A percentile compares a stretch with the other conserved stretches of the same genome.
phyloP scores from a whole-genome alignment of 2,329 filamentous ascomycete species.

The Claviceps pazoutovae region DNA sequence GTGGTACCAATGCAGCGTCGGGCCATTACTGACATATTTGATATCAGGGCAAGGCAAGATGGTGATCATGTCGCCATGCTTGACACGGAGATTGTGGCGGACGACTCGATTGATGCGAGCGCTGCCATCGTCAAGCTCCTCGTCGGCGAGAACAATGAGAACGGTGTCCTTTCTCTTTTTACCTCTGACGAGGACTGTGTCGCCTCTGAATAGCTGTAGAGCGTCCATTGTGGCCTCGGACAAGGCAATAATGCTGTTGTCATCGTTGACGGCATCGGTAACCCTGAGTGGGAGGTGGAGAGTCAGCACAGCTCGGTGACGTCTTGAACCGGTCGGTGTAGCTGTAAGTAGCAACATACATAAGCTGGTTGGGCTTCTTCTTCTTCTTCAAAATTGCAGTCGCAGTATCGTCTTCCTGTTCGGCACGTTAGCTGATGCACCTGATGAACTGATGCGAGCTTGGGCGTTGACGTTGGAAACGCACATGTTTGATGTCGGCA shows the following conservation, averaged over 20 bases:
- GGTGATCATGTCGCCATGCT: constrained; percentile 95
- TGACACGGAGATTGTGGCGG: constrained; percentile 93
- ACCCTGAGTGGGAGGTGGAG: constrained; percentile 46
- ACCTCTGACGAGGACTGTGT: constrained; percentile 94
- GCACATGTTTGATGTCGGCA: constrained; percentile 71
- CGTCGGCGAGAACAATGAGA: constrained; percentile 90
- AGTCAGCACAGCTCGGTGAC: constrained; percentile 1
- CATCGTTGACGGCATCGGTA: constrained; percentile 96
- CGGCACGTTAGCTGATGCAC: constrained; percentile 15
- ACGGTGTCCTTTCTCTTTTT: constrained; percentile 99
- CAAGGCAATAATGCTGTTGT: constrained; percentile 97
- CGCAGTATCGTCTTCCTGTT: constrained; percentile 73
- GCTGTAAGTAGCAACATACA: constrained; percentile 43
- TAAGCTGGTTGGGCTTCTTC: constrained; percentile 99
- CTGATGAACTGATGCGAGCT: constrained; percentile 3
- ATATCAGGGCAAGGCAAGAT: constrained; percentile 97
- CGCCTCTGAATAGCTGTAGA: constrained; percentile 94
- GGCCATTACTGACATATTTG: constrained; percentile 75
- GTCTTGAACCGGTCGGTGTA: not conserved
- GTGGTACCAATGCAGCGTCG: not conserved
- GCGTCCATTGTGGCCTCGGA: constrained; percentile 99
- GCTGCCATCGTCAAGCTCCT: constrained; percentile 94
- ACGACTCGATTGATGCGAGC: constrained; percentile 97
- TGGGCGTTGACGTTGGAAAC: constrained; percentile 18
- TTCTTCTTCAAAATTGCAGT: constrained; percentile 99